Base-by-base conservation (phyloP, 768 basidiomycete species). In the Fomitopsis serialis region DNA sequence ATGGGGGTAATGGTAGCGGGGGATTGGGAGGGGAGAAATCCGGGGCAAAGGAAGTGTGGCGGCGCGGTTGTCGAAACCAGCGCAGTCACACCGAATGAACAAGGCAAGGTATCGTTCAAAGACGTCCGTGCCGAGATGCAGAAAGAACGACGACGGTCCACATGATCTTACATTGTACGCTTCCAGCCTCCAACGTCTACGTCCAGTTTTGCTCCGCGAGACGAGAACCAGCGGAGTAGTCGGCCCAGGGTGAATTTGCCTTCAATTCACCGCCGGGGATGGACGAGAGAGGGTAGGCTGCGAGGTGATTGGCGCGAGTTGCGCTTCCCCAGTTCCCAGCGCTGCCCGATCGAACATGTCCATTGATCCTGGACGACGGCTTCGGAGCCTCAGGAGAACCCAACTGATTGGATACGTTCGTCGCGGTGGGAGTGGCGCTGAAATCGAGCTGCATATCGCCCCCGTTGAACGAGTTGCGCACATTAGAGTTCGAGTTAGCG, bases 271-370 rank as follows among this genome's bases (percentile, higher is more conserved):
- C 75, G 25, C 76, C 79, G 3, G 80, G 78, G 62, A 80, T 83
- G 8, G 82, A 72, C 36, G 78, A 74, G 53, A 80, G 78, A 12
- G 81, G 74, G 48, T 68, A 66, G 15, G 65, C 63, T 23, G 60
- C 55, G 60, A 80, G 81, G 36, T 80, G 64, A 63, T 76, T 76
- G 62, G 70, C 78, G 65, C 73, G 78, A 24, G 80, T 65, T 60
- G 87, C 74, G 61, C 70, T 80, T 42, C 75, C 84, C 89, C 89
- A 90, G 65, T 89, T 90, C 29, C 87, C 87, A 24, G 85, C 85
- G 66, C 88, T 90, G 44, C 89, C 89, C 42, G 87, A 81, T 56
- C 89, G 84, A 54, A 81, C 80, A 63, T 91, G 88, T 35, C 85
- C 84, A 52, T 75, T 81, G 25, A 73, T 72, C 53, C 87, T 80